These are phyloP conservation scores for Geotrichum bryndzae DNA, from an alignment of 1,139 yeast species.

Conservation along the genomic window DNA sequence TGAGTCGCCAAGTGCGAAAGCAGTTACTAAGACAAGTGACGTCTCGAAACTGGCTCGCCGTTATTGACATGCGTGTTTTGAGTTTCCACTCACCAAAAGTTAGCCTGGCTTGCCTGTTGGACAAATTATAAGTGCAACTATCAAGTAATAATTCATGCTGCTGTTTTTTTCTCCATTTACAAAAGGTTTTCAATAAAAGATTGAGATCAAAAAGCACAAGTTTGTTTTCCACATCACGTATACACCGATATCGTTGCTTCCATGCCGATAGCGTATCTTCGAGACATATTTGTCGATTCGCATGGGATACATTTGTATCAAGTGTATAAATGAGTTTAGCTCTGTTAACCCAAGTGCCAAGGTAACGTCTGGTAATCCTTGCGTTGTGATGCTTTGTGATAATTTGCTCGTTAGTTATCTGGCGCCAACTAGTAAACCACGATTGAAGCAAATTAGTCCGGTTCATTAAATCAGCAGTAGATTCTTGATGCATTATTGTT, in stretches of 20 bases:
- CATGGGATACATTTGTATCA: not conserved
- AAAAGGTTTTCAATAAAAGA: not conserved
- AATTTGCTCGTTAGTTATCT: not conserved
- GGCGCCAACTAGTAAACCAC: not conserved
- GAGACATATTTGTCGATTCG: not conserved
- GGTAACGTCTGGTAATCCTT: not conserved
- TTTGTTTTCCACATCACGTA: not conserved
- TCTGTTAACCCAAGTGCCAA: not conserved
- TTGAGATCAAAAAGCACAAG: not conserved
- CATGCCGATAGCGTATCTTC: not conserved
- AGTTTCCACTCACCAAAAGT: conserved; percentile 20
- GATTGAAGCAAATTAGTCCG: not conserved
- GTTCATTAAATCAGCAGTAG: not conserved
- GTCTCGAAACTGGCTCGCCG: conserved; percentile 22
- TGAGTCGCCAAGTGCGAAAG: conserved; percentile 21
- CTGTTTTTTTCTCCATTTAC: not conserved
- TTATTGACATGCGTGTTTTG: conserved; percentile 17
- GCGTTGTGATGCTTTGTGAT: not conserved
- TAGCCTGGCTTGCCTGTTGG: not conserved
- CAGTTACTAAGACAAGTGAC: conserved; percentile 16
- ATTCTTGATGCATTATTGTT: not conserved
- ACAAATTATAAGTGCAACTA: not conserved
- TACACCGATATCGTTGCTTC: not conserved
- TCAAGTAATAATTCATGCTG: not conserved
- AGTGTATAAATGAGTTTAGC: not conserved